These are phyloP conservation scores for Ogataea salicorniae DNA, from an alignment of 805 yeast genomes.

Conservation along the genomic window DNA sequence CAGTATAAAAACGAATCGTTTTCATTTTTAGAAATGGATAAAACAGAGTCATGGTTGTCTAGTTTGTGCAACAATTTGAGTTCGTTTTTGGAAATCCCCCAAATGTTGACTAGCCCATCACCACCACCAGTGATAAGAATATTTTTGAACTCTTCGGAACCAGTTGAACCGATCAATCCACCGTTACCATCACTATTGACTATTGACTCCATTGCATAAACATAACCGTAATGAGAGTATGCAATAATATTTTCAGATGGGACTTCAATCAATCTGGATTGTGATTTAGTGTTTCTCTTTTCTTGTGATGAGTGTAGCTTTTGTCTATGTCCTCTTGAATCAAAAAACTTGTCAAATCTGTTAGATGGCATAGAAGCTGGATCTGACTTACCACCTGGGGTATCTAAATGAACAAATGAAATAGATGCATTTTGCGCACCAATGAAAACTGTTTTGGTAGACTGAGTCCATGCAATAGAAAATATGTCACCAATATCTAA, in stretches of 20 bases:
- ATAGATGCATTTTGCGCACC: constrained; percentile 94
- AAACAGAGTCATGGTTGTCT: constrained; percentile 63
- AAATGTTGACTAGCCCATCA: constrained; percentile 79
- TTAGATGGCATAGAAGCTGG: constrained; percentile 49
- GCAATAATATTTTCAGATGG: constrained; percentile 59
- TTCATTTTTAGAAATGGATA: constrained; percentile 60
- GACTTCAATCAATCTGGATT: constrained; percentile 53
- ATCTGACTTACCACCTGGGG: constrained; percentile 21
- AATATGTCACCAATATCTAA: constrained; percentile 93
- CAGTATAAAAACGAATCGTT: constrained; percentile 71
- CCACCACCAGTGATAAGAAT: constrained; percentile 75
- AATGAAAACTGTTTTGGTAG: constrained; percentile 57
- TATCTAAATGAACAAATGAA: constrained; percentile 54
- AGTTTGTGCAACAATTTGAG: constrained; percentile 33
- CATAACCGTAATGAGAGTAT: constrained; percentile 90
- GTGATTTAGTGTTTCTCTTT: constrained; percentile 15
- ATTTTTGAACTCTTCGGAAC: constrained; percentile 29
- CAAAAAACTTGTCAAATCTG: constrained; percentile 81
- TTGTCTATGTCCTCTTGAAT: constrained; percentile 75
- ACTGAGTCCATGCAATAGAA: constrained; percentile 65
- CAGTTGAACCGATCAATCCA: constrained; percentile 18
- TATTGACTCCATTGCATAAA: constrained; percentile 57
- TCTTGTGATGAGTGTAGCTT: constrained; percentile 13
- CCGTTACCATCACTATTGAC: constrained; percentile 16
- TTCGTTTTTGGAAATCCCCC: constrained; percentile 45